Conservation (phyloP, 1,284 basidiomycete species). For the Gymnopus androsaceus region DNA sequence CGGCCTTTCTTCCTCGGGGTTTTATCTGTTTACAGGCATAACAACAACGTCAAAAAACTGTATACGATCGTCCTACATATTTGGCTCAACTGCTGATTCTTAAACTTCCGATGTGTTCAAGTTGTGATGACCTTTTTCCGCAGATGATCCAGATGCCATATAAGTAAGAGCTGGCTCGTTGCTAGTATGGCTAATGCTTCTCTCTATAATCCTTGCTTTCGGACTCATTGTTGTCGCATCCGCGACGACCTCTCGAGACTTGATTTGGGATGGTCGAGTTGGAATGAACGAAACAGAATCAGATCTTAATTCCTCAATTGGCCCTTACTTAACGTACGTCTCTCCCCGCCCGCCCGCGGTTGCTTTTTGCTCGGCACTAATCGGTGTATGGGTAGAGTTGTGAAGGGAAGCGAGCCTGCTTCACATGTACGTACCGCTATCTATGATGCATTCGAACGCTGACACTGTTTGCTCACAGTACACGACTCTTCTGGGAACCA, state of each 20-base stretch:
- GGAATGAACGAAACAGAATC: slow-evolving; percentile 41
- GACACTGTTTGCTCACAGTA: slow-evolving; percentile 38
- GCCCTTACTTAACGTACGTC: slow-evolving; percentile 57
- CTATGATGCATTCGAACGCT: not conserved
- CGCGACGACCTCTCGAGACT: not conserved
- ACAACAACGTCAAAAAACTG: too few relatives aligned
- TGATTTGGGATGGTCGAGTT: slow-evolving; percentile 57
- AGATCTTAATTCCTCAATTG: slow-evolving; percentile 46
- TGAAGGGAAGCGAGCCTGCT: slow-evolving; percentile 52
- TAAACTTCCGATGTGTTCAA: not conserved
- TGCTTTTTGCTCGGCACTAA: not conserved
- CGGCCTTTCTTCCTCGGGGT: too few relatives aligned
- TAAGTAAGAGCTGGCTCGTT: too few relatives aligned
- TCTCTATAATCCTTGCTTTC: not conserved
- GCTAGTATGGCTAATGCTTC: not conserved
- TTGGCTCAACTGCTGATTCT: not conserved
- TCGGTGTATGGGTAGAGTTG: slow-evolving; percentile 37
- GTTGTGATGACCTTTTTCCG: not conserved
- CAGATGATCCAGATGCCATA: not conserved
- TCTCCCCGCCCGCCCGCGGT: too few relatives aligned
- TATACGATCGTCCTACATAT: too few relatives aligned
- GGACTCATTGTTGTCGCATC: not conserved
- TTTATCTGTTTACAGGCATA: too few relatives aligned
- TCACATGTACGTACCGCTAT: slow-evolving; percentile 39
- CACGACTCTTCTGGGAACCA: slow-evolving; percentile 42